phyloP scores from a whole-genome alignment of 192 early-diverging fungal genomes.

The Mortierella claussenii region DNA sequence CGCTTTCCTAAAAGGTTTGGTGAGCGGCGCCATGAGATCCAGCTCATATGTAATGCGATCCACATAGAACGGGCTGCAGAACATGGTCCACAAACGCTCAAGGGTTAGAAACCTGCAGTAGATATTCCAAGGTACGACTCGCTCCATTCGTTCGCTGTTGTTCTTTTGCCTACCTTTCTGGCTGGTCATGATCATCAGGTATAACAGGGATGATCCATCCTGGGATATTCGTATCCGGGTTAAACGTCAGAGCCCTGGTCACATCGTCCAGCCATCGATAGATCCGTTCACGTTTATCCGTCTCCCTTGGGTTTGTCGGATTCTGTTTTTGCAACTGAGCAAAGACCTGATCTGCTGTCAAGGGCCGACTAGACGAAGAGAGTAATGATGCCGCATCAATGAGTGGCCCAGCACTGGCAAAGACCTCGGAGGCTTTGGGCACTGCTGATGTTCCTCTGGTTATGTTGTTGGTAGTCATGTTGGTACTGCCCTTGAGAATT shows the following conservation, averaged over 20 bases:
- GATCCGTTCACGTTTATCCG: conserved; percentile 32
- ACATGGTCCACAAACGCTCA: too few species aligned
- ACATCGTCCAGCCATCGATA: conserved; percentile 32
- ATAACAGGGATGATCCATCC: conserved; percentile 46
- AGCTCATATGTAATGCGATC: conserved; percentile 45
- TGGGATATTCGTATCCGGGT: conserved; percentile 25
- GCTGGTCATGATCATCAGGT: conserved; percentile 26
- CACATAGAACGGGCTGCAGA: conserved; percentile 37
- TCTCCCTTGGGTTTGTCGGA: conserved; percentile 33
- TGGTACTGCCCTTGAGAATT: not conserved
- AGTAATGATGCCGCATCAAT: too few species aligned
- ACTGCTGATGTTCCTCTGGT: not conserved
- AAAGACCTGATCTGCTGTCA: conserved; percentile 28
- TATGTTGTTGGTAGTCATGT: not conserved
- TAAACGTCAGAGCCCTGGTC: conserved; percentile 18
- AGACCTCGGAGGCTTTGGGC: not conserved
- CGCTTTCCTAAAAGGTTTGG: conserved; percentile 34
- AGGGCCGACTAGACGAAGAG: too few species aligned
- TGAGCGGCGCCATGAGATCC: conserved; percentile 39
- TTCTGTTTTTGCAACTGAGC: conserved; percentile 27
- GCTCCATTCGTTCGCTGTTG: not conserved
- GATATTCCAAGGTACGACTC: not conserved
- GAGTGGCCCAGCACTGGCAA: too few species aligned
- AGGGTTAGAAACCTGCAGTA: too few species aligned
- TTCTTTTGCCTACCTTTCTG: conserved; percentile 17